Evolutionary conservation across 2,329 filamentous ascomycete genomes (phyloP).

Genomic region (Penicillium digitatum): DNA sequence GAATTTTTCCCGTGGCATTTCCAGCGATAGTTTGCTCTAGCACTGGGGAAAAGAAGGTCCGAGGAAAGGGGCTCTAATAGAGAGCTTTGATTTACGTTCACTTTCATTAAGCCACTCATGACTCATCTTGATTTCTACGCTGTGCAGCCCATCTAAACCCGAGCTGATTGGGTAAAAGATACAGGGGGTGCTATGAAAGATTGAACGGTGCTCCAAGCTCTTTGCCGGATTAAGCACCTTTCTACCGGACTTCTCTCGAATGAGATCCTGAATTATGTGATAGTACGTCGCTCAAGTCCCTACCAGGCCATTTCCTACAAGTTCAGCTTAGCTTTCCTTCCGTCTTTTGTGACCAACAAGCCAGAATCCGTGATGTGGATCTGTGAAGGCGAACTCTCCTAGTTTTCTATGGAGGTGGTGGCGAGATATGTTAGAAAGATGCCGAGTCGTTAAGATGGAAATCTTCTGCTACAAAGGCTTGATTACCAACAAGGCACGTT

Average conservation of each 20-base stretch:
- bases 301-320: neutral
- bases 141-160: neutral
- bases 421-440: neutral
- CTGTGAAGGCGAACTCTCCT: neutral
- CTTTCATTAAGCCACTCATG: neutral
- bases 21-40: neutral
- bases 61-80: neutral
- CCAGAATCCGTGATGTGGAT: neutral
- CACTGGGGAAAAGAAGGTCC: neutral
- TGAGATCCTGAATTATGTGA: neutral
- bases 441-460: too few species aligned
- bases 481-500: too few species aligned
- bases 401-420: neutral
- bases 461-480: too few species aligned
- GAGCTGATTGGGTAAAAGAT: neutral
- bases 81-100: neutral
- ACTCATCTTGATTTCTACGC: neutral
- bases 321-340: conserved; percentile 1
- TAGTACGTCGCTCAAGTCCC: neutral
- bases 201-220: neutral
- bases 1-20: neutral
- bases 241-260: neutral
- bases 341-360: neutral
- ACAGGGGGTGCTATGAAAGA: neutral
- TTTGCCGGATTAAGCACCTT: neutral